Conservation (phyloP, 2,329 filamentous ascomycete species). For the Penicillium capsulatum region DNA sequence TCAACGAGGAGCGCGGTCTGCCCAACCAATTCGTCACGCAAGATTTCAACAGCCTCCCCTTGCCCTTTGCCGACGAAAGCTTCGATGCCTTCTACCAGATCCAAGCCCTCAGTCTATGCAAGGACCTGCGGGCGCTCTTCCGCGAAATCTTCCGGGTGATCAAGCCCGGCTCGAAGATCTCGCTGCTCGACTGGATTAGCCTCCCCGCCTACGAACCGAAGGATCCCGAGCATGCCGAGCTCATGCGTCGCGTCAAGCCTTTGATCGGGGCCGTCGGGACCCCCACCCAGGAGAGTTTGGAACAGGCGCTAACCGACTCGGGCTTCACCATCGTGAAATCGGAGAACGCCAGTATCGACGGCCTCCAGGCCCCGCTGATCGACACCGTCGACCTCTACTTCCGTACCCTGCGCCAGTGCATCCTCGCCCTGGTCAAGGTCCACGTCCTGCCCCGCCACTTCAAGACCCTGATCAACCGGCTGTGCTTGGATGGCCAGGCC, state of each 20-base stretch:
- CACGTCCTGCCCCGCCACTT: slow-evolving; percentile 50
- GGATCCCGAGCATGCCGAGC: slow-evolving; percentile 47
- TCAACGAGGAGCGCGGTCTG: slow-evolving; percentile 45
- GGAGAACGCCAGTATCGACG: slow-evolving; percentile 52
- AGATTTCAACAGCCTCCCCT: slow-evolving; percentile 51
- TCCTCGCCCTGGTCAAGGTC: slow-evolving; percentile 48
- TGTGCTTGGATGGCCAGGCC: slow-evolving; percentile 52
- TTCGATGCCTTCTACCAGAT: slow-evolving; percentile 57
- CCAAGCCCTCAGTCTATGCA: slow-evolving; percentile 54
- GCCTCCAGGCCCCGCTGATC: slow-evolving; percentile 51
- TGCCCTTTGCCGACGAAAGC: slow-evolving; percentile 48
- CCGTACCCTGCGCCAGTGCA: slow-evolving; percentile 48
- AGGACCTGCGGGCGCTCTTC: slow-evolving; percentile 47
- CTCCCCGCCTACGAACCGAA: slow-evolving; percentile 48
- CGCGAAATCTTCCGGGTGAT: slow-evolving; percentile 49
- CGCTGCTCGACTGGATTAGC: slow-evolving; percentile 53
- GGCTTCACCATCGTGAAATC: slow-evolving; percentile 48
- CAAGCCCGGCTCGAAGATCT: slow-evolving; percentile 50
- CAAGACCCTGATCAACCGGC: slow-evolving; percentile 51
- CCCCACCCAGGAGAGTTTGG: slow-evolving; percentile 48
- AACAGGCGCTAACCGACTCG: slow-evolving; percentile 45
- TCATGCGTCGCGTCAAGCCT: slow-evolving; percentile 55
- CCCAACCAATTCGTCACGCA: slow-evolving; percentile 48
- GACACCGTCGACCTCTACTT: slow-evolving; percentile 55
- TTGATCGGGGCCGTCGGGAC: slow-evolving; percentile 55